Evolutionary conservation across 2,329 filamentous ascomycete genomes (phyloP), one percentile per base, ranked within the genome.

Genomic region (Chaetomiaceae sp.): DNA sequence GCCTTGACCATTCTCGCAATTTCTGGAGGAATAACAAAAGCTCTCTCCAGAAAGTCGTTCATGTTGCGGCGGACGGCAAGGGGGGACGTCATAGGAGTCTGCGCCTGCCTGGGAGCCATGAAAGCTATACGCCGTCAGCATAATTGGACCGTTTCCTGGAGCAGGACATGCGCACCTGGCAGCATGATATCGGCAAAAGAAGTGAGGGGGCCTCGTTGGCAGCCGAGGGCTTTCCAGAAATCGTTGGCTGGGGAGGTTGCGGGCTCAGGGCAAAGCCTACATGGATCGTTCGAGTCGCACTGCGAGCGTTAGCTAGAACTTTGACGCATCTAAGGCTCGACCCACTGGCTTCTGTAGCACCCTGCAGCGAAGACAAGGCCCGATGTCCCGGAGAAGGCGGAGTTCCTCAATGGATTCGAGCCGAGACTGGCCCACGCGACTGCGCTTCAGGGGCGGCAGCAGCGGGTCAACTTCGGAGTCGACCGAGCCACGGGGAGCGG

Each of bases 331-430:
- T 8, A 8, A 3, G 15, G 12, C 22, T 6, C 8, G 11, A 59
- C 72, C 63, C 71, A 81, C 79, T 61, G 71, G 68, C 63, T 71
- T 73, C 40, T 73, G 73, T 29, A 71, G 63, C 8, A 75, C 66
- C 62, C 71, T 75, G 62, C 80, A 83, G 38, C 76, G 75, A 37
- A 82, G 69, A 61, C 80, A 82, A 14, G 74, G 71, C 15, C 73
- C 72, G 15, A 70, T 65, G 33, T 77, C 74, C 36, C 71, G 73
- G 17, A 77, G 69, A 8, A 82, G 69, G 37, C 72, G 72, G 4
- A 83, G 71, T 64, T 82, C 80, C 38, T 75, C 78, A 42, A 83
- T 82, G 17, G 80, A 82, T 61, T 82, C 73, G 1, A 83, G 68
- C 22, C 77, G 74, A 34, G 76, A 74, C 57, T 78, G 78, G 3